A percentile compares a stretch with the other conserved stretches of the same genome.
Evolutionary conservation across 1,139 yeast species (phyloP).

Genomic region (Fermentozyma sake): DNA sequence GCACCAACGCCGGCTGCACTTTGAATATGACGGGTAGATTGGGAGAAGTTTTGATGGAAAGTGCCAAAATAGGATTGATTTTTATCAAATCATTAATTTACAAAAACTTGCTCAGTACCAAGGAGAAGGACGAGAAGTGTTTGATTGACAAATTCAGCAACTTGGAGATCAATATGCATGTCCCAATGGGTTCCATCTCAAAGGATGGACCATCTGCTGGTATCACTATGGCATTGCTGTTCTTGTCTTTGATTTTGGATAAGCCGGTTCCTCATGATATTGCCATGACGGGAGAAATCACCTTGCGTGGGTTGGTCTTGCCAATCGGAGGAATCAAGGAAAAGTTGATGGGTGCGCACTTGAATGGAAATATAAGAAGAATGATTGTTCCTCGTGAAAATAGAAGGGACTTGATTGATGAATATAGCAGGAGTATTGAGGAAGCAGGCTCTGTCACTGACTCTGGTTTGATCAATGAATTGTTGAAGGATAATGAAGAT

Average conservation of each 20-base stretch:
- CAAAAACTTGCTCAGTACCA: slow-evolving; percentile 27
- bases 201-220: slow-evolving; percentile 97
- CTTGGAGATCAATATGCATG: slow-evolving; percentile 74
- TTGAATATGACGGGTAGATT: slow-evolving; percentile 75
- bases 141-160: slow-evolving; percentile 44
- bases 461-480: slow-evolving; percentile 22
- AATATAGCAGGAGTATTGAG: slow-evolving; percentile 37
- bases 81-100: slow-evolving; percentile 61
- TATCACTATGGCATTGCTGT: slow-evolving; percentile 78
- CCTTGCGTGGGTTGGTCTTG: slow-evolving; percentile 77
- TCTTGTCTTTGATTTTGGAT: slow-evolving; percentile 66
- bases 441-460: slow-evolving; percentile 19
- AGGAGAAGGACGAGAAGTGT: slow-evolving; percentile 19
- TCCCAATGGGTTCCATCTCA: slow-evolving; percentile 83
- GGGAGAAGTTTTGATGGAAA: slow-evolving; percentile 79
- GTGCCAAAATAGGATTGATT: slow-evolving; percentile 74
- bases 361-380: slow-evolving; percentile 57
- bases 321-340: slow-evolving; percentile 91
- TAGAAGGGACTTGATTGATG: slow-evolving; percentile 66
- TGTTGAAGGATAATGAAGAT: slow-evolving; percentile 34
- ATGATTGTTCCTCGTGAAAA: slow-evolving; percentile 70
- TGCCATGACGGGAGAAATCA: slow-evolving; percentile 95
- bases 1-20: slow-evolving; percentile 35
- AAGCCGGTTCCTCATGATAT: slow-evolving; percentile 62
- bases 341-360: slow-evolving; percentile 79